Base-by-base conservation (phyloP, 768 basidiomycete species). In the Serendipita indica region DNA sequence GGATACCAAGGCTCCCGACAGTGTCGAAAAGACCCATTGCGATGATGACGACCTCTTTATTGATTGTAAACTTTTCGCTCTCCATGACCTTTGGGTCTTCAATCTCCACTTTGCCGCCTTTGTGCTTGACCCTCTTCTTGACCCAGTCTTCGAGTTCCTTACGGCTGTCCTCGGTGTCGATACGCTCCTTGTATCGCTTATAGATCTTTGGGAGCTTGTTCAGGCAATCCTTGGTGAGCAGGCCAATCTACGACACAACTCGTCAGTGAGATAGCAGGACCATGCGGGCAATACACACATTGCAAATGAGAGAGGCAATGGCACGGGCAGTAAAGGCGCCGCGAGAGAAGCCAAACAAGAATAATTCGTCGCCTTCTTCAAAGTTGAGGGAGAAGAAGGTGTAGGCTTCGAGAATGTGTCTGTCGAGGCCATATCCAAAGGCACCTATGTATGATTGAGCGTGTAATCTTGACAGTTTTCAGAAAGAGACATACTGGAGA, bases 21-120 rank as follows among this genome's bases (percentile, higher is more conserved):
- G 66, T 67, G 56, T 66, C 66, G 60, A 63, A 70, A 10, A 66
- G 59, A 13, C 62, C 63, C 5, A 64, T n/a, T 2, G 57, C 52
- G 20, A 43, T 45, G 13, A 63, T 27, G 6, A 45, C 18, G 33
- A 57, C 35, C 1, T 52, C n/a, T 6, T 6, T 43, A 43, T 43
- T n/a, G 41, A 43, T 18, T 25, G 18, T 25, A 25, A 14, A 46
- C 10, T 39, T 12, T 12, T 39, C 13, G 35, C 12, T 39, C 35
- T 12, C 35, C 12, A 39, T 39, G 12, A 12, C 18, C 12, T n/a
- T 39, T 12, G 12, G 35, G 18, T 12, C 35, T 39, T 39, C 35
- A 39, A 39, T 39, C 12, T n/a, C 35, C 12, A 46, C 10, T 39
- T 12, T 12, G 12, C 35, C 35, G 12, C 18, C 18, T 12, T 16